Percentiles rank a stretch among this genome's conserved stretches.
phyloP scores from a whole-genome alignment of 2,329 filamentous ascomycete genomes.

The Penicillium olsonii region DNA sequence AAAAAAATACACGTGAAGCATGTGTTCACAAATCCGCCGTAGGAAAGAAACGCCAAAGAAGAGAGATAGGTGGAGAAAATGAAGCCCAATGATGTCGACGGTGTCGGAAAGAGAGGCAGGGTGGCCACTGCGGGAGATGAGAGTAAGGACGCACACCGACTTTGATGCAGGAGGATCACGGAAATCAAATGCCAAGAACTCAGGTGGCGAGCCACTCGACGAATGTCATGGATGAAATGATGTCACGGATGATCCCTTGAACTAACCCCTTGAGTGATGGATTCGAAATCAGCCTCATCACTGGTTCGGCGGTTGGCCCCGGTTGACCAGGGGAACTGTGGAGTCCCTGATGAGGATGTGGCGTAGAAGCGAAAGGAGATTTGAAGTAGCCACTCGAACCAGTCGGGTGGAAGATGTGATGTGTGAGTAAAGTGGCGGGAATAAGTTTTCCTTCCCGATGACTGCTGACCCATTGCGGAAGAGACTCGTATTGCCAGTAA shows the following conservation, averaged over 20 bases:
- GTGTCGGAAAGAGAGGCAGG: slow-evolving; percentile 14
- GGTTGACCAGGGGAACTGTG: slow-evolving; percentile 13
- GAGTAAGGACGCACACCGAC: slow-evolving; percentile 14
- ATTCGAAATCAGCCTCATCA: slow-evolving; percentile 10
- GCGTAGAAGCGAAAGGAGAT: slow-evolving; percentile 6
- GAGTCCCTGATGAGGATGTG: slow-evolving; percentile 14
- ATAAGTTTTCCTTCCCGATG: slow-evolving; percentile 3
- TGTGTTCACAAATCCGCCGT: slow-evolving; percentile 20
- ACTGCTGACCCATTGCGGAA: slow-evolving; percentile 3
- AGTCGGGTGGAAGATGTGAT: slow-evolving; percentile 21
- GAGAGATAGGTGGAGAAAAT: slow-evolving; percentile 6
- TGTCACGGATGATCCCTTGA: slow-evolving; percentile 28
- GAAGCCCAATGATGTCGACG: slow-evolving; percentile 21
- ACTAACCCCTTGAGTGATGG: slow-evolving; percentile 20
- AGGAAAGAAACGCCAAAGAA: slow-evolving; percentile 19
- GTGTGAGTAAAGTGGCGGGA: slow-evolving; percentile 16
- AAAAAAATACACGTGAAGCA: slow-evolving; percentile 26
- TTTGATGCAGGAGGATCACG: slow-evolving; percentile 13
- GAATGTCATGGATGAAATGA: slow-evolving; percentile 30
- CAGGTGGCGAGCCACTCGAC: slow-evolving; percentile 26
- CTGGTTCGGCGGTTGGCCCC: slow-evolving; percentile 7
- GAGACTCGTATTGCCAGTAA: not conserved
- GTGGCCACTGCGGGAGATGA: slow-evolving; percentile 8
- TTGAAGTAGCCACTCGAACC: slow-evolving; percentile 20
- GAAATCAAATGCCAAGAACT: slow-evolving; percentile 22